Base-by-base conservation (phyloP, 352 stramenopile genomes). In the Phytophthora fragariaefolia region DNA sequence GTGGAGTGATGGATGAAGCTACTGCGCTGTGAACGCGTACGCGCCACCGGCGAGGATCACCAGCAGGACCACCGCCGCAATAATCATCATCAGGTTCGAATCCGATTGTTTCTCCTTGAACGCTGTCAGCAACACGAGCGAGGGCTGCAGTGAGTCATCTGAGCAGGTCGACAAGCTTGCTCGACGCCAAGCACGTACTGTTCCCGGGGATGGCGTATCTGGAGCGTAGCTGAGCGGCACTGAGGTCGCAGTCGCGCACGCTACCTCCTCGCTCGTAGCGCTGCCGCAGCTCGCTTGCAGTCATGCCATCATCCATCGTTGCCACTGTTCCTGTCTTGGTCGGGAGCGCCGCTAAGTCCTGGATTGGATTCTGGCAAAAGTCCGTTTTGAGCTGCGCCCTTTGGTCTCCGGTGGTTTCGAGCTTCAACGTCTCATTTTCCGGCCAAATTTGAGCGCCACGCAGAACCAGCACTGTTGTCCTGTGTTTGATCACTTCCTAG, bases 131-230 rank as follows among this genome's bases (percentile, higher is more conserved):
- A 50, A 50, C 6, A 28, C 43, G 28, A 20, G 8, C 27, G 1
- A 10, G 6, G 2, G n/a, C n/a, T 24, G 8, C 6, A 13, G 38
- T 46, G n/a, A 46, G 38, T 18, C 6, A 46, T 18, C n/a, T 12
- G 38, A 2, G 38, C 7, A 24, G n/a, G n/a, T n/a, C n/a, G n/a
- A n/a, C n/a, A n/a, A n/a, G n/a, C n/a, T n/a, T n/a, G n/a, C n/a
- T 46, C 38, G n/a, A 17, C n/a, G 38, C 2, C 38, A 2, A 42
- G 7, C 10, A 79, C 83, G 59, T 82, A 95, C 86, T 95, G 77
- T 95, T 95, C 47, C 72, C 73, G 17, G 85, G 72, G 60, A 95
- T 95, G 30, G 86, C 84, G 66, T 95, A 93, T 72, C 86, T 80
- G 22, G 86, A 88, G 8, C 84, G 84, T 20, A 95, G 64, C 56